Percentiles rank a stretch among this genome's conserved stretches.
These are phyloP conservation scores for Lactifluus subvellereus DNA, from an alignment of 768 basidiomycete species.

Conservation along the genomic window DNA sequence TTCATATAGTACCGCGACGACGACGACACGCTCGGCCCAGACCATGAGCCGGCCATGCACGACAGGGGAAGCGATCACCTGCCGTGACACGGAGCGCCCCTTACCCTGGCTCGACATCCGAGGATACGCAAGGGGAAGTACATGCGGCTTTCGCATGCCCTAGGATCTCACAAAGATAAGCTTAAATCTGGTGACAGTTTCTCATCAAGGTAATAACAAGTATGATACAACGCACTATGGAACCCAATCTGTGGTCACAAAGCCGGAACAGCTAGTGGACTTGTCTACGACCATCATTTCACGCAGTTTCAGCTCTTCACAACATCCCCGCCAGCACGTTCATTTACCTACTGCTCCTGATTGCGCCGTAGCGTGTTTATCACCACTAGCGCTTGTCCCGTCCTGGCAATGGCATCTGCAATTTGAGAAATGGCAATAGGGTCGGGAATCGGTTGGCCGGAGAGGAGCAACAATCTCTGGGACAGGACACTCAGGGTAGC, in stretches of 20 bases:
- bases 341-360: constrained; percentile 9
- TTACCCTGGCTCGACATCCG: constrained; percentile 14
- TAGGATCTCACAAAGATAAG: constrained; percentile 13
- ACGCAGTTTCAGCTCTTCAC: constrained; percentile 15
- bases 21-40: constrained; percentile 11
- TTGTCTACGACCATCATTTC: constrained; percentile 2
- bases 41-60: constrained; percentile 15
- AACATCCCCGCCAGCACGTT: constrained; percentile 6
- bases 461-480: constrained; percentile 15
- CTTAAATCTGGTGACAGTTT: constrained; percentile 9
- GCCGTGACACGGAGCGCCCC: constrained; percentile 19
- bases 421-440: constrained; percentile 19
- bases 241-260: constrained; percentile 6
- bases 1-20: constrained; percentile 17
- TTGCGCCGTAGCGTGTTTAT: constrained; percentile 17
- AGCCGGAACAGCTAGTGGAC: constrained; percentile 2
- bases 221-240: constrained; percentile 16
- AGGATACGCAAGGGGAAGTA: constrained; percentile 3
- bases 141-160: constrained; percentile 21
- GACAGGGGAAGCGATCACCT: constrained; percentile 20
- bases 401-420: constrained; percentile 23
- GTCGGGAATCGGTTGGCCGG: constrained; percentile 15
- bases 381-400: constrained; percentile 19
- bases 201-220: constrained; percentile 15
- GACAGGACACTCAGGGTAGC: constrained; percentile 16